Conservation (phyloP, 2,329 filamentous ascomycete genomes). For the Fonsecaea pugnacius region DNA sequence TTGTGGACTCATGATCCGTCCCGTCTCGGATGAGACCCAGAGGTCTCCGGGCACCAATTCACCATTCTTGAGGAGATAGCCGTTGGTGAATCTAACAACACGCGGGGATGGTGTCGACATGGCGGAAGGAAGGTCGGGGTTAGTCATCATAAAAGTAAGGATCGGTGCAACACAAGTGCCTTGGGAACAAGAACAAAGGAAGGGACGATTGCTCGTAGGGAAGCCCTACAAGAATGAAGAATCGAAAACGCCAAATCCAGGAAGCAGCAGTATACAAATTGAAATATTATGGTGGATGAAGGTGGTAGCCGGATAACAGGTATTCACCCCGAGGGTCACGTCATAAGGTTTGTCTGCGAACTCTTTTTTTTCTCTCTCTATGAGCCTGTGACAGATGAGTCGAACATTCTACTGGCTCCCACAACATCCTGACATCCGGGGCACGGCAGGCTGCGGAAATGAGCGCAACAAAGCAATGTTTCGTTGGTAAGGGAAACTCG, state of each 20-base stretch:
- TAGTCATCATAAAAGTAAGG: constrained; percentile 37
- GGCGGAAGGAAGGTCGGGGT: constrained; percentile 41
- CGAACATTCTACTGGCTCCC: constrained; percentile 25
- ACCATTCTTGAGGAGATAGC: constrained; percentile 72
- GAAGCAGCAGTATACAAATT: constrained; percentile 72
- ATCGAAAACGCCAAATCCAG: constrained; percentile 8
- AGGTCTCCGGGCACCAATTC: constrained; percentile 75
- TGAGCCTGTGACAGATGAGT: constrained; percentile 11
- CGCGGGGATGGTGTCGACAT: constrained; percentile 43
- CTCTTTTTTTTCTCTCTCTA: constrained; percentile 4
- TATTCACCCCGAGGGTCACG: constrained; percentile 24
- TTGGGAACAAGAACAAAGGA: constrained; percentile 15
- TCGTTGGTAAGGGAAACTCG: constrained; percentile 6
- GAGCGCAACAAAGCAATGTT: constrained; percentile 15
- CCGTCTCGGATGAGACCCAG: constrained; percentile 82
- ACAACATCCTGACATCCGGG: constrained; percentile 6
- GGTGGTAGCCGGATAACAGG: constrained; percentile 14
- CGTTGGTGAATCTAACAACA: constrained; percentile 89
- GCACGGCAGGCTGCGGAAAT: constrained; percentile 28
- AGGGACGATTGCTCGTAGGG: constrained; percentile 32
- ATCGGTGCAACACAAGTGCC: neutral
- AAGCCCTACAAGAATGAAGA: constrained; percentile 33
- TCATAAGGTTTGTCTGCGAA: constrained; percentile 25
- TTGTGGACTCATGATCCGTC: constrained; percentile 77
- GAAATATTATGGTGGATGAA: constrained; percentile 38